phyloP scores from a whole-genome alignment of 2,329 filamentous ascomycete genomes.

The Teratosphaeria nubilosa region DNA sequence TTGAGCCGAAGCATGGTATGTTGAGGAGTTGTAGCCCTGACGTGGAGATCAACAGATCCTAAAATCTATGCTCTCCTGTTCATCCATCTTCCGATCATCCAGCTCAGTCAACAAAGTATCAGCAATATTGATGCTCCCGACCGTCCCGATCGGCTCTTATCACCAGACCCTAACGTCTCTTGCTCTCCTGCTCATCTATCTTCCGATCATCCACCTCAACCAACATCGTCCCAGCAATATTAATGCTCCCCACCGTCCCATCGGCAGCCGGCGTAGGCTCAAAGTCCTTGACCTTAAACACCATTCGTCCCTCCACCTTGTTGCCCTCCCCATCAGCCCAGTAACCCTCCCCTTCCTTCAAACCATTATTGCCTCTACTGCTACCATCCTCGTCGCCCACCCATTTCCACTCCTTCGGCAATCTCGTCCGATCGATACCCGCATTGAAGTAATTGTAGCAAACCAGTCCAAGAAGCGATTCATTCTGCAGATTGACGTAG shows the following conservation, averaged over 20 bases:
- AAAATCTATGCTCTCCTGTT: conserved; percentile 34
- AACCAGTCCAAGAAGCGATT: conserved; percentile 78
- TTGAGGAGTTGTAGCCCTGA: too few relatives aligned
- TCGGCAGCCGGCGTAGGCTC: conserved; percentile 59
- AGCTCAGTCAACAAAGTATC: conserved; percentile 69
- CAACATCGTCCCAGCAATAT: conserved; percentile 81
- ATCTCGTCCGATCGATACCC: conserved; percentile 63
- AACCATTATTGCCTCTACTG: conserved; percentile 19
- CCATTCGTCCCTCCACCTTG: conserved; percentile 58
- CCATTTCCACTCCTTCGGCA: conserved; percentile 76
- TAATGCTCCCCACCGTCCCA: conserved; percentile 65
- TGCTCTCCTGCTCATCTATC: conserved; percentile 44
- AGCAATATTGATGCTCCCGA: conserved; percentile 74
- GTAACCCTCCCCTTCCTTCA: conserved; percentile 48
- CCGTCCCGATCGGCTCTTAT: conserved; percentile 58
- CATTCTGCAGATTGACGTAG: conserved; percentile 73
- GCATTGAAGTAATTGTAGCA: conserved; percentile 91
- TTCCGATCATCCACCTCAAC: conserved; percentile 54
- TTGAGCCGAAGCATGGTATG: too few relatives aligned
- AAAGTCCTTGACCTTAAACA: conserved; percentile 74
- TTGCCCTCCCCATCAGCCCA: conserved; percentile 65
- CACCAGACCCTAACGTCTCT: conserved; percentile 5
- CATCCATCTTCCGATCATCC: conserved; percentile 52
- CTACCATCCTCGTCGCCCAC: conserved; percentile 44
- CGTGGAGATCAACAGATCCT: conserved; percentile 5